Evolutionary conservation across 2,329 filamentous ascomycete genomes (phyloP).

Genomic region (Colletotrichum magnum): DNA sequence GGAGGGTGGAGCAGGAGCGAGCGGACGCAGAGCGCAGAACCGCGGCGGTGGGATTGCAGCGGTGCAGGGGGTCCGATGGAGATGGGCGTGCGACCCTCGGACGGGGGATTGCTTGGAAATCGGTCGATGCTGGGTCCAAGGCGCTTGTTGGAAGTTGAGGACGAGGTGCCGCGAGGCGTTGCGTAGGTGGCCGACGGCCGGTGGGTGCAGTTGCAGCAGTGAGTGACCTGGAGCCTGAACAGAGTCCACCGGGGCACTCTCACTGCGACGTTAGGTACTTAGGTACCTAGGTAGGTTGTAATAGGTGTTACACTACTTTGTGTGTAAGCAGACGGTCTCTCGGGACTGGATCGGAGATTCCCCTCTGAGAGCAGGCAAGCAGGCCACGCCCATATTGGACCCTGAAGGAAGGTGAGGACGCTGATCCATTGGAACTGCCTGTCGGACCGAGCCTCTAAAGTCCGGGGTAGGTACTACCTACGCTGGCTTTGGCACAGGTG

Average conservation of each 20-base stretch:
- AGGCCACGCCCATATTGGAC: not conserved
- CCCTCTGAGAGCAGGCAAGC: not conserved
- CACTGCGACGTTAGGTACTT: too few relatives aligned
- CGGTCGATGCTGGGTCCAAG: constrained; percentile 31
- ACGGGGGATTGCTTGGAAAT: constrained; percentile 40
- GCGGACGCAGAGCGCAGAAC: constrained; percentile 24
- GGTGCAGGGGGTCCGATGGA: constrained; percentile 20
- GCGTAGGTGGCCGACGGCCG: constrained; percentile 14
- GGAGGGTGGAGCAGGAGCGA: constrained; percentile 36
- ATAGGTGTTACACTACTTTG: not conserved
- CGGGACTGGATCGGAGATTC: constrained; percentile 12
- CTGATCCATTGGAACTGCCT: not conserved
- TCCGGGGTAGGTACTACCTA: constrained; percentile 26
- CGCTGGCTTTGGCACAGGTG: too few relatives aligned
- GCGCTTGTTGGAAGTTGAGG: too few relatives aligned
- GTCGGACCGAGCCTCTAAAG: constrained; percentile 32
- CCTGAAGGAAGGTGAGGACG: not conserved
- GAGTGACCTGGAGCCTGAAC: too few relatives aligned
- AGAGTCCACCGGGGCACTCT: too few relatives aligned
- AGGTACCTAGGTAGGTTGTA: not conserved
- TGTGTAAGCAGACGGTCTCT: not conserved
- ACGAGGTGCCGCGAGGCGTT: constrained; percentile 7
- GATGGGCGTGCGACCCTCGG: constrained; percentile 24
- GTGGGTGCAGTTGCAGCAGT: not conserved
- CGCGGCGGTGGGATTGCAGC: constrained; percentile 15